Evolutionary conservation across 179 eudicot species (phyloP), one percentile per base, ranked within the genome.

Genomic region (Drosera spatulata): DNA sequence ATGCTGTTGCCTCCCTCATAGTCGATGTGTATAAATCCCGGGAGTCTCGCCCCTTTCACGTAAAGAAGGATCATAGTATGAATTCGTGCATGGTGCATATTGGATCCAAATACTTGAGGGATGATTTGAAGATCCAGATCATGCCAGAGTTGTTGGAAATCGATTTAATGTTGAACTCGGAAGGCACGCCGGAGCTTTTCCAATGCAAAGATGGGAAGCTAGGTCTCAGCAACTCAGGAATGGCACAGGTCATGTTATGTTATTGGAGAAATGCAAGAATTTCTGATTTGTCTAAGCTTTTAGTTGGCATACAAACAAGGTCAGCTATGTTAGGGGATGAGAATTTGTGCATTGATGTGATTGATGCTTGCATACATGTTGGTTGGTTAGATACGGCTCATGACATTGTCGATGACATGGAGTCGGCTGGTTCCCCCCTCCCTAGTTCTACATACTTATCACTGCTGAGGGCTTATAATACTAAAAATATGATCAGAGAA

Each of bases 331-430:
- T 63, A 58, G 57, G 58, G 67, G 74, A 67, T 63, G 66, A 60
- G 59, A 69, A 65, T 60, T 51, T 84, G 39, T 82, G 82, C 60
- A 61, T 64, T 64, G 78, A 78, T 77, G 87, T 84, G 7, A 67
- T 86, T 70, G 83, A 75, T 66, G 85, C 95, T 47, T 89, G 87
- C 59, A 74, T 88, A 61, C 60, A 65, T 69, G 47, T 77, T 75
- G 95, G 96, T 14, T 93, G 87, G 93, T 71, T 93, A 37, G 93
- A 93, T 67, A 86, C 79, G 55, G 96, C 96, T 45, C 98, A 93
- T 71, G 96, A 93, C 67, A 84, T 88, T 63, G 49, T 93, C 68
- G 98, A 93, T 58, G 98, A 93, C 66, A 71, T 89, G 77, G 82
- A 75, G 53, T 57, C 53, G 33, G 79, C 78, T 60, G 79, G 81